Base-by-base conservation (phyloP, 2,329 filamentous ascomycete species). In the Nigrospora oryzae region DNA sequence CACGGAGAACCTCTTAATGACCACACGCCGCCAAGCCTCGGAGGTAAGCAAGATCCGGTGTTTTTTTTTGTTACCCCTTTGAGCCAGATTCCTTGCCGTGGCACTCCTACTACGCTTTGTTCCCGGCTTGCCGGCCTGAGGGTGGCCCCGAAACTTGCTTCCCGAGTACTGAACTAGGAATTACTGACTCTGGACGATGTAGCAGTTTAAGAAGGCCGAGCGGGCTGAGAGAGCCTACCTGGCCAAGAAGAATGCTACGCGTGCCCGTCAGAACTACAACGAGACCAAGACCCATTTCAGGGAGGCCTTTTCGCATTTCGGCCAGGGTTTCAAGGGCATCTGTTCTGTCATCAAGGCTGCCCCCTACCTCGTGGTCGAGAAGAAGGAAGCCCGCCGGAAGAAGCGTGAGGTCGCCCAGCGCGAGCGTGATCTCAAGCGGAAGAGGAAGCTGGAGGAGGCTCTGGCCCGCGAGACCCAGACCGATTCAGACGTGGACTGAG, bases 171-270 rank as follows among this genome's bases (percentile, higher is more conserved):
- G n/a, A n/a, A n/a, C n/a, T n/a, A n/a, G n/a, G n/a, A n/a, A n/a
- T n/a, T n/a, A n/a, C n/a, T n/a, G n/a, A n/a, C n/a, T n/a, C n/a
- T n/a, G n/a, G n/a, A n/a, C n/a, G n/a, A n/a, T n/a, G n/a, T n/a
- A n/a, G 44, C 58, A 64, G 32, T 62, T 63, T 46, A 52, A 60
- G 37, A 59, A 63, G 40, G 68, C 69, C 4, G 58, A 63, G 46
- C 58, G 61, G 16, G 65, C 67, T 41, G 68, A 72, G 57, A 59
- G 58, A 34, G 54, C 61, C 36, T 72, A 71, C 60, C 59, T 58
- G 35, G 58, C 65, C 32, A 61, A 57, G 46, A 71, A 70, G 61
- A 63, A 67, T 11, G 60, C 66, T 11, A 55, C 64, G 15, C 53
- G 58, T 11, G 67, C 67, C 23, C 65, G 67, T 11, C 53, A 58